phyloP scores from a whole-genome alignment of 169 alveolate genomes.

The Eimeria praecox region DNA sequence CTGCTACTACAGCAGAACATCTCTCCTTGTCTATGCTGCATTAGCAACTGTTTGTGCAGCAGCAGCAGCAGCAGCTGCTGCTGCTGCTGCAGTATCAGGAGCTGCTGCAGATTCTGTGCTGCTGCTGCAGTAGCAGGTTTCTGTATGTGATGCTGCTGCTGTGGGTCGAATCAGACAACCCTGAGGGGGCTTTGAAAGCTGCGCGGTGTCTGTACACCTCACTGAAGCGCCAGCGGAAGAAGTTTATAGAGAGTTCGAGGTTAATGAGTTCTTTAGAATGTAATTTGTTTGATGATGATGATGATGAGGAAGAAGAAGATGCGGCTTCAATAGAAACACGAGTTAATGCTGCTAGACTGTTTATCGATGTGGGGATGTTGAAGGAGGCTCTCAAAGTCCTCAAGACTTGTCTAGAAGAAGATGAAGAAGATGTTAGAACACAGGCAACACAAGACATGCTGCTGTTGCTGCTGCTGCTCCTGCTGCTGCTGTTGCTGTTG shows the following conservation, averaged over 20 bases:
- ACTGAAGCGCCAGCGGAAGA: constrained; percentile 19
- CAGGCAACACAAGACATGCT: not conserved
- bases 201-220: not conserved
- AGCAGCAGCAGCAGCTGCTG: not conserved
- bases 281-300: not conserved
- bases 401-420: constrained; percentile 39
- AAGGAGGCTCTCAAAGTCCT: constrained; percentile 24
- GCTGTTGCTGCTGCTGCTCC: constrained; percentile 23
- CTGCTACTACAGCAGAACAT: too few relatives aligned
- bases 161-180: not conserved
- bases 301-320: not conserved
- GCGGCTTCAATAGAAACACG: not conserved
- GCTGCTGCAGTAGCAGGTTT: not conserved
- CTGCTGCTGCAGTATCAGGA: not conserved
- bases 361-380: constrained; percentile 20
- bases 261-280: not conserved
- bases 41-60: not conserved
- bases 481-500: constrained; percentile 26
- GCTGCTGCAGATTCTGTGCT: not conserved
- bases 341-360: constrained; percentile 8
- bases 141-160: not conserved
- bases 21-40: not conserved
- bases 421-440: constrained; percentile 16
- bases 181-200: constrained; percentile 23
- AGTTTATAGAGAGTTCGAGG: not conserved